Evolutionary conservation across 768 basidiomycete species (phyloP), one percentile per base, ranked within the genome.

Genomic region (Nidularia sp.): DNA sequence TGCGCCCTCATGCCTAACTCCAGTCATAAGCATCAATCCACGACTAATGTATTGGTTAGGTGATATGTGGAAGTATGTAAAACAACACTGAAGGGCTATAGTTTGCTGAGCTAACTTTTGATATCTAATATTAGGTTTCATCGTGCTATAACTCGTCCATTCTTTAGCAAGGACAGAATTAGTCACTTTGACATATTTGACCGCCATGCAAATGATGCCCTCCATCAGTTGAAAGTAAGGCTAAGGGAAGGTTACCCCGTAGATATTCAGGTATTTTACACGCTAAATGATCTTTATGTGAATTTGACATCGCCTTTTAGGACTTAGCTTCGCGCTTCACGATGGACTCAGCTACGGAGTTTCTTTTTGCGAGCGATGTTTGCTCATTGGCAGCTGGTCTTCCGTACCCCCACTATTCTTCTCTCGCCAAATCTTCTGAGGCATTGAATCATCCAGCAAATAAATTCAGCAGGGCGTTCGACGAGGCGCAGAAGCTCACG

Each of bases 131-230:
- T 45, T 43, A 82, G 81, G 57, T 80, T 83, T 62, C 83, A 84
- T 56, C 78, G 83, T 10, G 61, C 72, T 0, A 81, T 85, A 69
- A 79, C 80, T 0, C 75, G 84, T 2, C 84, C 84, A 0, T 85
- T 84, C 70, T 85, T 86, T 66, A 72, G 53, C 56, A 74, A 69
- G 49, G 78, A 81, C 18, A 66, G 78, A 7, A 79, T 82, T 48
- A 74, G 71, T 53, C 71, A 82, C 57, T 81, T 81, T 60, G 77
- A 81, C 15, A 74, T 71, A 50, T 83, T 84, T 59, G 78, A 76
- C 47, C 66, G 68, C 2, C 82, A 84, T 51, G 70, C 79, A 0
- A 67, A 72, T 1, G 66, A 76, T 34, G 77, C 78, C 1, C 67
- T 86, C n/a, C 47, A 56, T 1, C 71, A 73, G 18, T 61, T 81